phyloP scores from a whole-genome alignment of 2,329 filamentous ascomycete genomes.

The Fusarium sp. region DNA sequence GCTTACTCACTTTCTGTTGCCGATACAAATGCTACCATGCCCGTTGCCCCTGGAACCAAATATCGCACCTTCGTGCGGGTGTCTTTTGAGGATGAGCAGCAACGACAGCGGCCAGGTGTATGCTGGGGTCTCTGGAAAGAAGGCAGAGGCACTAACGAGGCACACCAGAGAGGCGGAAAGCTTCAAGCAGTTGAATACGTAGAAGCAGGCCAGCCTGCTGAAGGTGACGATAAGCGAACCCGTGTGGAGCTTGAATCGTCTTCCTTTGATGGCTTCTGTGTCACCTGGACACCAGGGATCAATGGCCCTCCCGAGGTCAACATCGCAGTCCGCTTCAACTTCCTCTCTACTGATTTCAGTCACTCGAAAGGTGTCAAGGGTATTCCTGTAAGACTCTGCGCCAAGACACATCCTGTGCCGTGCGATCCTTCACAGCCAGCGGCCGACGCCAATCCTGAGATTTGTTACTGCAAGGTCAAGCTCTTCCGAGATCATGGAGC shows the following conservation, averaged over 20 bases:
- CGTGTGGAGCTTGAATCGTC: conserved; percentile 76
- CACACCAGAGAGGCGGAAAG: conserved; percentile 90
- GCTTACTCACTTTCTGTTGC: conserved; percentile 87
- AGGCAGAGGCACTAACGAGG: conserved; percentile 93
- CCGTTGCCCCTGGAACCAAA: conserved; percentile 67
- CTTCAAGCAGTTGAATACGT: conserved; percentile 96
- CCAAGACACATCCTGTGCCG: conserved; percentile 80
- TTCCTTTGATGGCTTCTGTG: conserved; percentile 93
- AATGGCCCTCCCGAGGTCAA: conserved; percentile 79
- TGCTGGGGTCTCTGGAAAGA: conserved; percentile 97
- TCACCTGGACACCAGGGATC: conserved; percentile 82
- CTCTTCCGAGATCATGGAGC: conserved; percentile 96
- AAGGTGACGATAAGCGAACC: conserved; percentile 72
- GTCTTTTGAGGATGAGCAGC: conserved; percentile 96
- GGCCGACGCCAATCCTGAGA: conserved; percentile 66
- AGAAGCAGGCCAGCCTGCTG: conserved; percentile 67
- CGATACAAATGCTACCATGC: conserved; percentile 74
- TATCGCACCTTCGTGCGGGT: conserved; percentile 95
- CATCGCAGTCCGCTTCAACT: conserved; percentile 95
- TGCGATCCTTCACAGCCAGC: conserved; percentile 60
- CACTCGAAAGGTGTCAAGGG: conserved; percentile 99
- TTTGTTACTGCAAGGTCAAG: conserved; percentile 96
- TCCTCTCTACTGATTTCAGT: conserved; percentile 97
- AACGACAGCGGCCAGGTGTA: conserved; percentile 80
- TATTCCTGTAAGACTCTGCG: conserved; percentile 90